These are phyloP conservation scores for Neurospora africana DNA, from an alignment of 495 filamentous ascomycete species.

Conservation along the genomic window DNA sequence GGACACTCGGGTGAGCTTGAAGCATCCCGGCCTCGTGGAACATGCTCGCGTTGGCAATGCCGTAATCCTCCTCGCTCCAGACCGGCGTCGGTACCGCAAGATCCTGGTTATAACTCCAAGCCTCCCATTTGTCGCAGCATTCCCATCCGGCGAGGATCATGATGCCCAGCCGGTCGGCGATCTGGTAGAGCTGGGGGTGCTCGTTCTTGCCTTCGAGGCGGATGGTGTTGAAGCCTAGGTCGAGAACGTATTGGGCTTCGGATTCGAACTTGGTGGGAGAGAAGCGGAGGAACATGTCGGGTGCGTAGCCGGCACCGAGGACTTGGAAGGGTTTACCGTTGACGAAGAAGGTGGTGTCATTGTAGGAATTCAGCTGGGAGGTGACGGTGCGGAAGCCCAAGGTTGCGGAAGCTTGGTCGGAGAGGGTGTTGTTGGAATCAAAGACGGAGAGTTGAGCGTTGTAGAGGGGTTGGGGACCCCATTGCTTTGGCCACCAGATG, in stretches of 20 bases:
- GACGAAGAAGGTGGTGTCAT: constrained; percentile 46
- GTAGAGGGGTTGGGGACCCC: constrained; percentile 38
- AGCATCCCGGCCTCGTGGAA: constrained; percentile 49
- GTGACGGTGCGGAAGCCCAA: constrained; percentile 51
- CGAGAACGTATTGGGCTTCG: constrained; percentile 42
- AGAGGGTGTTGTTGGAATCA: constrained; percentile 25
- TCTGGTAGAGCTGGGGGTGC: constrained; percentile 46
- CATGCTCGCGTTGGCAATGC: constrained; percentile 43
- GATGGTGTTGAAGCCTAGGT: constrained; percentile 53
- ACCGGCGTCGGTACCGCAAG: constrained; percentile 25
- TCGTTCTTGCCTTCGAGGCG: constrained; percentile 57
- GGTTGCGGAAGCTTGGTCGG: constrained; percentile 27
- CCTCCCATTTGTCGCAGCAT: constrained; percentile 62
- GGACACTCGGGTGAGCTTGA: constrained; percentile 46
- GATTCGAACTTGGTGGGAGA: constrained; percentile 29
- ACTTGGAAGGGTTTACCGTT: constrained; percentile 51
- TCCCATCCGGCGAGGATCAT: constrained; percentile 59
- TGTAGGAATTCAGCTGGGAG: constrained; percentile 37
- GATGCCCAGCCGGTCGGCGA: constrained; percentile 47
- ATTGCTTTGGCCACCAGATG: constrained; percentile 42
- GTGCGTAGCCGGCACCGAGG: constrained; percentile 47
- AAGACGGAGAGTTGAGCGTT: constrained; percentile 28
- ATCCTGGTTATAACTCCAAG: constrained; percentile 51
- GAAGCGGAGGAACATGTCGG: constrained; percentile 54
- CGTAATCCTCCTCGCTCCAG: constrained; percentile 46